Evolutionary conservation across 2,329 filamentous ascomycete species (phyloP).

Genomic region (Tricladium varicosporioides): DNA sequence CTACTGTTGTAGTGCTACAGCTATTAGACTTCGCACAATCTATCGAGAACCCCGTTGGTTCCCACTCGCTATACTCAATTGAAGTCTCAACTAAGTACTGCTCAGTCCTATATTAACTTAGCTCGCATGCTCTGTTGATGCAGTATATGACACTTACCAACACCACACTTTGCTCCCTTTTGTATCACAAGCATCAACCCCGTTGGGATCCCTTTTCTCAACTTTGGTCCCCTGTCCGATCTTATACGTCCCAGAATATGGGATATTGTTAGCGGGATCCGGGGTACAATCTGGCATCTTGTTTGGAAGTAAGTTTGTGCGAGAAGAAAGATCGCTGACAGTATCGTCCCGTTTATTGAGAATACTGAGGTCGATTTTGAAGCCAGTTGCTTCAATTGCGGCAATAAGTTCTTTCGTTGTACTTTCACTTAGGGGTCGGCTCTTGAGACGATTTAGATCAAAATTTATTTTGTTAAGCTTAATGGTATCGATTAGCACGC

Average conservation of each 20-base stretch:
- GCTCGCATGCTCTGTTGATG: neutral
- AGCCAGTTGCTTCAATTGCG: too few relatives aligned
- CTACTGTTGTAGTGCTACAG: neutral
- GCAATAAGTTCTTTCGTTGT: too few relatives aligned
- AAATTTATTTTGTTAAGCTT: too few relatives aligned
- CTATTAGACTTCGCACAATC: slow-evolving; percentile 1
- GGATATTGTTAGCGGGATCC: neutral
- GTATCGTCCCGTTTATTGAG: too few relatives aligned
- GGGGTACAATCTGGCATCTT: neutral
- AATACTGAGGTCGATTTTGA: too few relatives aligned
- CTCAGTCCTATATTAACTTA: neutral
- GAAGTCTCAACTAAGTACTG: slow-evolving; percentile 1
- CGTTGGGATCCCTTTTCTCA: neutral
- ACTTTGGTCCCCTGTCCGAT: neutral
- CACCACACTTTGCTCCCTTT: too few relatives aligned
- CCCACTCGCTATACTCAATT: neutral
- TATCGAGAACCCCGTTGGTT: neutral
- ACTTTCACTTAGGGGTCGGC: too few relatives aligned
- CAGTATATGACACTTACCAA: too few relatives aligned
- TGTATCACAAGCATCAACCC: neutral
- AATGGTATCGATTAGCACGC: too few relatives aligned
- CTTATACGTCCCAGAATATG: neutral
- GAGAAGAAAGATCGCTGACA: too few relatives aligned
- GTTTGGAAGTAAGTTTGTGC: neutral
- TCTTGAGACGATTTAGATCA: too few relatives aligned